These are phyloP conservation scores for Chrysosporium keratinophilum DNA, from an alignment of 2,329 filamentous ascomycete species.

Conservation along the genomic window DNA sequence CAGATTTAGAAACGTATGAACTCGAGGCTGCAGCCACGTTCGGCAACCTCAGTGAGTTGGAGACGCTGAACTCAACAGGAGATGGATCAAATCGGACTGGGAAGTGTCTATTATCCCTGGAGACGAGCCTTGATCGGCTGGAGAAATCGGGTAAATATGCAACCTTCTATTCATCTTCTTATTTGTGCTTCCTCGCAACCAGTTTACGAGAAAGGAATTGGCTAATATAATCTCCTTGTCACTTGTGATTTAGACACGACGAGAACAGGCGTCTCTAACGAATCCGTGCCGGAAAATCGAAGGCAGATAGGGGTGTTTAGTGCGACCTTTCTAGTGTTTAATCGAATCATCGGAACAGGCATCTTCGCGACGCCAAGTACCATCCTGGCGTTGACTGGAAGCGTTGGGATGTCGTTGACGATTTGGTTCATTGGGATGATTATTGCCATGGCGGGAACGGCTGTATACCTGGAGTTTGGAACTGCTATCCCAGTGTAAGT, in stretches of 20 bases:
- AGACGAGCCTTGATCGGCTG: neutral
- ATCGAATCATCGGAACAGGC: slow-evolving; percentile 41
- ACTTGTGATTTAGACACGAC: neutral
- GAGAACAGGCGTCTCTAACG: neutral
- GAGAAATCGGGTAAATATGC: neutral
- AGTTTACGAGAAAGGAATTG: too few species aligned
- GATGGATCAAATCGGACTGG: neutral
- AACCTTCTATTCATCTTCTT: too few species aligned
- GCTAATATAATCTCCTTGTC: neutral
- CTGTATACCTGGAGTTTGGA: slow-evolving; percentile 42
- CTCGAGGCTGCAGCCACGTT: neutral
- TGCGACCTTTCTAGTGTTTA: slow-evolving; percentile 41
- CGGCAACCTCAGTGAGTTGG: neutral
- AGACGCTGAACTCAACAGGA: neutral
- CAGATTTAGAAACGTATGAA: neutral
- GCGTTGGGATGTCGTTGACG: slow-evolving; percentile 39
- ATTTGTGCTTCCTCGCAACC: too few species aligned
- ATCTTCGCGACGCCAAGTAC: slow-evolving; percentile 42
- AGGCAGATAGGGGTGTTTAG: slow-evolving; percentile 34
- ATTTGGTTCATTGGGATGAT: slow-evolving; percentile 42
- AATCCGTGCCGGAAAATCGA: neutral
- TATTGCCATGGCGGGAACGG: slow-evolving; percentile 39
- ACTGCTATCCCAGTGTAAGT: slow-evolving; percentile 39
- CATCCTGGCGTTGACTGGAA: slow-evolving; percentile 37
- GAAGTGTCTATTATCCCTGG: neutral